These are phyloP conservation scores for Phyllosticta citribraziliensis DNA, from an alignment of 2,329 filamentous ascomycete species.

Conservation along the genomic window DNA sequence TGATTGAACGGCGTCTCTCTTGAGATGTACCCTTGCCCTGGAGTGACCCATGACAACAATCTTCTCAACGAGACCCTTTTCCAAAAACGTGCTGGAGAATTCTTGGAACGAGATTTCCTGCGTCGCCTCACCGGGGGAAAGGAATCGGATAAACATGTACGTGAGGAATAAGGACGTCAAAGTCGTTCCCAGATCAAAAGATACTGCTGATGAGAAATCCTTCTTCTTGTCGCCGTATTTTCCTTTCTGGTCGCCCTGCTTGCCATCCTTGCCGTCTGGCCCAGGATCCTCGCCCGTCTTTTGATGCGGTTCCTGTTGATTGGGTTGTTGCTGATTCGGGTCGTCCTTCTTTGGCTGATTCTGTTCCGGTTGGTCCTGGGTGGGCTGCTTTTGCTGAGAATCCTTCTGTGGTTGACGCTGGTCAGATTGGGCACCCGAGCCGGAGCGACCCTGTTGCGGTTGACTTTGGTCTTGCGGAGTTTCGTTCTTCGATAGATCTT, in stretches of 20 bases:
- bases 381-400: not conserved
- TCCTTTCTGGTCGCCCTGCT: constrained; percentile 13
- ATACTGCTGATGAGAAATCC: constrained; percentile 29
- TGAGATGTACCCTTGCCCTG: constrained; percentile 69
- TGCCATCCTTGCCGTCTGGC: constrained; percentile 19
- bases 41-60: constrained; percentile 70
- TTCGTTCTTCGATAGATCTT: not conserved
- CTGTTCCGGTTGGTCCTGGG: not conserved
- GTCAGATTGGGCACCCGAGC: constrained; percentile 49
- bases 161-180: constrained; percentile 50
- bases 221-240: constrained; percentile 13
- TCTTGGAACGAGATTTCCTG: constrained; percentile 97
- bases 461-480: not conserved
- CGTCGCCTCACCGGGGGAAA: constrained; percentile 56
- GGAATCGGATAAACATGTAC: constrained; percentile 52
- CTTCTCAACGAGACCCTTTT: constrained; percentile 93
- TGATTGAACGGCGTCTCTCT: constrained; percentile 61
- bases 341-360: not conserved
- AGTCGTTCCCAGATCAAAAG: constrained; percentile 45
- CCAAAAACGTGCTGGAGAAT: constrained; percentile 83
- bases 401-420: constrained; percentile 20
- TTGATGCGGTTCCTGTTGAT: constrained; percentile 26
- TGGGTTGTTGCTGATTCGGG: constrained; percentile 24
- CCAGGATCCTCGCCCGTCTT: constrained; percentile 38
- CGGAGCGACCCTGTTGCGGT: constrained; percentile 34